Evolutionary conservation across 371 early-diverging fungal species (phyloP).

Genomic region (Rhizopus microsporus): DNA sequence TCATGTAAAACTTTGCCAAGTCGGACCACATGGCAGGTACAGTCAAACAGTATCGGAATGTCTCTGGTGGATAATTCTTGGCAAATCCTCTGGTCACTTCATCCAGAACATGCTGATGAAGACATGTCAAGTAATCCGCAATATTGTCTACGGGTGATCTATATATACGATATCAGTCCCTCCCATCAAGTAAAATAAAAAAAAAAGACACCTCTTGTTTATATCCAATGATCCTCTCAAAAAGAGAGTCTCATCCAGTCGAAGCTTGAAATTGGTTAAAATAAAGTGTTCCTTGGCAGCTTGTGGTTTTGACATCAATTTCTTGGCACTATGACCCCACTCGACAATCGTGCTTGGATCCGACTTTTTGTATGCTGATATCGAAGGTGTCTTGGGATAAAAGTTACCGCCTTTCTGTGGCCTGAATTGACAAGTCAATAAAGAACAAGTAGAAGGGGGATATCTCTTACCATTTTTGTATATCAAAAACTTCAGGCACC

Average conservation of each 20-base stretch:
- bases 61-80: slow-evolving; percentile 39
- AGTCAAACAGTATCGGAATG: slow-evolving; percentile 50
- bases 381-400: slow-evolving; percentile 55
- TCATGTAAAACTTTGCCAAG: slow-evolving; percentile 56
- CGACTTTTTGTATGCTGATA: slow-evolving; percentile 40
- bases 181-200: no score
- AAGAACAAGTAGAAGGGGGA: background rate
- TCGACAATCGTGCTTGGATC: slow-evolving; percentile 38
- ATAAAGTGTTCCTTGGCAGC: slow-evolving; percentile 52
- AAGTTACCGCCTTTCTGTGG: slow-evolving; percentile 54
- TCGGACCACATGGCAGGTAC: slow-evolving; percentile 58
- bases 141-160: slow-evolving; percentile 37
- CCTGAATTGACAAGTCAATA: slow-evolving; percentile 29
- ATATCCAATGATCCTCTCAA: slow-evolving; percentile 31
- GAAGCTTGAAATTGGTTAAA: slow-evolving; percentile 56
- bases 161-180: slow-evolving; percentile 5
- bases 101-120: slow-evolving; percentile 42
- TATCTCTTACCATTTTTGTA: slow-evolving; percentile 51
- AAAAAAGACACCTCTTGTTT: slow-evolving; percentile 38
- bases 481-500: slow-evolving; percentile 51
- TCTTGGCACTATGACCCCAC: slow-evolving; percentile 60
- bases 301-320: slow-evolving; percentile 49
- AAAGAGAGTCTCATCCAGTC: slow-evolving; percentile 47
- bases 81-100: slow-evolving; percentile 48
- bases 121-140: slow-evolving; percentile 39